Percentiles rank a stretch among this genome's conserved stretches.
These are phyloP conservation scores for Hydnum rufescens DNA, from an alignment of 768 basidiomycete species.

Conservation along the genomic window DNA sequence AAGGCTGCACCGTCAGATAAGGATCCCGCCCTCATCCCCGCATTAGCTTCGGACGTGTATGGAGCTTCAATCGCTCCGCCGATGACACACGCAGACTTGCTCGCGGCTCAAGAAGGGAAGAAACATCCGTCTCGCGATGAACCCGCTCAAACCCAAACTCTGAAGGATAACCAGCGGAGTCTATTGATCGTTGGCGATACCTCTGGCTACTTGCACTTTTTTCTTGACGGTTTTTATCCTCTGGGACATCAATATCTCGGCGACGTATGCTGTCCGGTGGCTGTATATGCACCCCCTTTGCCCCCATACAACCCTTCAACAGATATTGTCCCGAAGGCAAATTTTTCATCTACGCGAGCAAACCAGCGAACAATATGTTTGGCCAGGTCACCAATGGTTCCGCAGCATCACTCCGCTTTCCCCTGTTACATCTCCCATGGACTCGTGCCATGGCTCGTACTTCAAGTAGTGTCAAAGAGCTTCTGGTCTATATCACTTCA, in stretches of 20 bases:
- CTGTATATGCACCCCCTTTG: constrained; percentile 26
- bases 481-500: constrained; percentile 51
- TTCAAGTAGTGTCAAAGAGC: constrained; percentile 48
- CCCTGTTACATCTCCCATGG: constrained; percentile 35
- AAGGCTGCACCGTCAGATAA: neutral
- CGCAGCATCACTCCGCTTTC: constrained; percentile 32
- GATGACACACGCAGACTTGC: neutral
- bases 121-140: neutral
- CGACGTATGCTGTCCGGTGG: constrained; percentile 13
- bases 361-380: neutral
- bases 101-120: neutral
- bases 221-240: constrained; percentile 58
- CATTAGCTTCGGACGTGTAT: constrained; percentile 12
- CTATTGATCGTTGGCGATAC: constrained; percentile 42
- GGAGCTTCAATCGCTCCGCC: constrained; percentile 36
- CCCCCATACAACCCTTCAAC: neutral
- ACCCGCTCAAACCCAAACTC: constrained; percentile 14
- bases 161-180: constrained; percentile 33
- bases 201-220: constrained; percentile 37
- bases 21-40: neutral
- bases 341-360: neutral
- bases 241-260: constrained; percentile 35
- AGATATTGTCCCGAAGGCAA: neutral
- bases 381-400: constrained; percentile 17
- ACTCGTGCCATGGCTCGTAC: constrained; percentile 50